A percentile compares a stretch with the other conserved stretches of the same genome.
Conservation (phyloP, 2,329 filamentous ascomycete species). For the Fusarium papillatum region DNA sequence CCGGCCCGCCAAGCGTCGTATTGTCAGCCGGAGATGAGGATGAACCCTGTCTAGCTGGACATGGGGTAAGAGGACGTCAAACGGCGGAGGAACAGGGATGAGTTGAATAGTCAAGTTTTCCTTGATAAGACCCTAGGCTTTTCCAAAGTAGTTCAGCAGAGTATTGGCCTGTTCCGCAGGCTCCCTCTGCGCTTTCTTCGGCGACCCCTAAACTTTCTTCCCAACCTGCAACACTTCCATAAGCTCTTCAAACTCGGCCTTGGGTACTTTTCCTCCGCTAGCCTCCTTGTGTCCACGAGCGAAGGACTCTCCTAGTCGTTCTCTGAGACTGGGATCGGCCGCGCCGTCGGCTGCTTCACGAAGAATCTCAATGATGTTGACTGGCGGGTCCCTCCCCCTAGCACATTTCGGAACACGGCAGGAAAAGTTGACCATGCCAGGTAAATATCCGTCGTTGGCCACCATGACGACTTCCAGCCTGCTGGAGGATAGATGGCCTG, state of each 20-base stretch:
- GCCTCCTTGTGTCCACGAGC: conserved; percentile 77
- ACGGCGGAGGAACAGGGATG: neutral
- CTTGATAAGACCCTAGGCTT: conserved; percentile 36
- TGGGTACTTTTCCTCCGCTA: conserved; percentile 73
- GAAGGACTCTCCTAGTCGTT: conserved; percentile 73
- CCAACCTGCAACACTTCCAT: conserved; percentile 71
- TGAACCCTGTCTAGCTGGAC: neutral
- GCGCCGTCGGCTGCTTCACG: conserved; percentile 62
- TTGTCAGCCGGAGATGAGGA: neutral
- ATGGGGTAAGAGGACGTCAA: neutral
- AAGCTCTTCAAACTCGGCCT: conserved; percentile 74
- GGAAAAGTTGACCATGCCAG: conserved; percentile 75
- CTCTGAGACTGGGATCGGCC: conserved; percentile 53
- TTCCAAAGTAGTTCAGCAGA: conserved; percentile 67
- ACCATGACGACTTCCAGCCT: conserved; percentile 75
- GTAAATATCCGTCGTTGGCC: conserved; percentile 76
- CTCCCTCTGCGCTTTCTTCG: conserved; percentile 40
- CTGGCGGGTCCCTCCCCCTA: conserved; percentile 63
- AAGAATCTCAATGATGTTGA: conserved; percentile 74
- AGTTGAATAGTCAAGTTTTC: neutral
- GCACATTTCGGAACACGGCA: conserved; percentile 73
- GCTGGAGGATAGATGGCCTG: conserved; percentile 69
- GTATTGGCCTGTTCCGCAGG: conserved; percentile 65
- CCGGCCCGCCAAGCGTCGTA: neutral
- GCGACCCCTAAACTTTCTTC: conserved; percentile 59